Conservation (phyloP, 2,329 filamentous ascomycete species). For the Fonsecaea nubica region DNA sequence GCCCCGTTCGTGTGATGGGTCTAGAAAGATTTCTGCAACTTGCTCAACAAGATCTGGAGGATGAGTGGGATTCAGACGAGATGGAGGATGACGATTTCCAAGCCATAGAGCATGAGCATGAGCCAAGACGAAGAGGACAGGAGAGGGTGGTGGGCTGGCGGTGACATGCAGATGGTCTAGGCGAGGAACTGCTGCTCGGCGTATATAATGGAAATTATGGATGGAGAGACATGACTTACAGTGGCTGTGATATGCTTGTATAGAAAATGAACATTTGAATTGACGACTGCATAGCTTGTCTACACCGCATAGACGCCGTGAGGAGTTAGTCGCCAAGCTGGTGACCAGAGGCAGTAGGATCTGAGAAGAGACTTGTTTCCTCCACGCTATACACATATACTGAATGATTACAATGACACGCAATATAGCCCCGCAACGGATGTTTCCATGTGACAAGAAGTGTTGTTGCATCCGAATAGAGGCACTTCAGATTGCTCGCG, state of each 20-base stretch:
- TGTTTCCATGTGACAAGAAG: no score
- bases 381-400: no score
- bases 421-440: no score
- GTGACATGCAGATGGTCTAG: constrained; percentile 2
- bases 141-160: constrained; percentile 18
- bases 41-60: constrained; percentile 61
- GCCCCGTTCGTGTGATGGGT: constrained; percentile 41
- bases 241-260: background rate
- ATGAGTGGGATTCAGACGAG: constrained; percentile 67
- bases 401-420: no score
- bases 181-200: background rate
- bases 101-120: constrained; percentile 17
- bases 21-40: constrained; percentile 61
- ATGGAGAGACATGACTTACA: background rate
- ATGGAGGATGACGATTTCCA: constrained; percentile 50
- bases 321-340: background rate
- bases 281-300: background rate
- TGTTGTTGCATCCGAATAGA: no score
- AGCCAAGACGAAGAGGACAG: background rate
- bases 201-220: background rate
- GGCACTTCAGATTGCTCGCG: no score
- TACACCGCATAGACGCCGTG: background rate
- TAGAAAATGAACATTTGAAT: background rate
- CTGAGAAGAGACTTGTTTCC: no score
- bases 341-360: background rate